Base-by-base conservation (phyloP, 1,284 basidiomycete species). In the Megacollybia platyphylla region DNA sequence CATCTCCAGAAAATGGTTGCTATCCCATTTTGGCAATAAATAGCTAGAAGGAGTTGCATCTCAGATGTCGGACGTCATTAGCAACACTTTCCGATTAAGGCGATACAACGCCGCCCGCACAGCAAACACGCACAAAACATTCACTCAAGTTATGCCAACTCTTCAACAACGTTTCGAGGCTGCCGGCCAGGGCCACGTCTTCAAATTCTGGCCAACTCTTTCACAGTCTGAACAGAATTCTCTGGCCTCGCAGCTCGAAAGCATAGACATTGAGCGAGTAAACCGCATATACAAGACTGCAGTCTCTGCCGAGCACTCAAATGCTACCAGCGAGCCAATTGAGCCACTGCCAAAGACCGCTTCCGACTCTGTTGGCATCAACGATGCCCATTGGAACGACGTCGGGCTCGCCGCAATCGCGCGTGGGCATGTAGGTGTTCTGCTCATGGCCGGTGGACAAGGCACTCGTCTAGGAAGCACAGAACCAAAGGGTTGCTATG, bases 381-480 rank as follows among this genome's bases (percentile, higher is more conserved):
- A 80, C 52, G 77, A 74, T 47, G 61, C 61, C 24, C 71, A 78
- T 59, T 96, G 90, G 88, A 69, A 78, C 28, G 56, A 62, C 7
- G 67, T 73, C 29, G 96, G 96, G 38, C 67, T 97, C 39, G 62
- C 79, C 37, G 92, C 94, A 42, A 79, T 97, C 52, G 75, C 81
- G 8, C 62, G 75, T 27, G 84, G 88, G 49, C 67, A 90, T 52
- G 91, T 97, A 35, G 96, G 82, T 27, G 92, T 98, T 8, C 71
- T 99, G 26, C 74, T 99, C 54, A 87, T 99, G 84, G 96, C 96
- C 1, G 96, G 96, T 40, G 96, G 96, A 2, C 96, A 99, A 64
- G 96, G 96, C 17, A 96, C 93, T 11, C 75, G 96, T 43, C 70
- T 99, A 39, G 96, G 96, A 31, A 93, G 88, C 53, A 76, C 73